Evolutionary conservation across 2,329 filamentous ascomycete genomes (phyloP).

Genomic region (Helminthosporium solani): DNA sequence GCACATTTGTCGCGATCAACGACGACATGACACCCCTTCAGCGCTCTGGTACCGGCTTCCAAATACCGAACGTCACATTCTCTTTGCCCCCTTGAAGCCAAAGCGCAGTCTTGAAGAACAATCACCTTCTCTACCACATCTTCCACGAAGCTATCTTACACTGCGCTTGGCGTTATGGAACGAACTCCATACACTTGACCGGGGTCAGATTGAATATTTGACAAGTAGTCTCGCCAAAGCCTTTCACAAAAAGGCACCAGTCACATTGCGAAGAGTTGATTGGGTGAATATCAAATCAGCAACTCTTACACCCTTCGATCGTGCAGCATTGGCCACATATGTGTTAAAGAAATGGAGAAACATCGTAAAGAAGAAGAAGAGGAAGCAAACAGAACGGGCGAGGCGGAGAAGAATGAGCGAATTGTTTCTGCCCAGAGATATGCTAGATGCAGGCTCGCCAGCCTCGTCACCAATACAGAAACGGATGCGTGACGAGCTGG

Average conservation of each 20-base stretch:
- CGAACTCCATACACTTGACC: slow-evolving; percentile 17
- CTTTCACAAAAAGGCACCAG: slow-evolving; percentile 26
- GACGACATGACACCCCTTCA: slow-evolving; percentile 30
- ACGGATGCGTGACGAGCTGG: slow-evolving; percentile 16
- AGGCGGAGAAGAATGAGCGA: slow-evolving; percentile 12
- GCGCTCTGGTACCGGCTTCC: slow-evolving; percentile 27
- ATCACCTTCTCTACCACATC: slow-evolving; percentile 6
- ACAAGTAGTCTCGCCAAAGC: slow-evolving; percentile 28
- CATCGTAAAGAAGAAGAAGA: slow-evolving; percentile 19
- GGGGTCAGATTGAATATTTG: slow-evolving; percentile 33
- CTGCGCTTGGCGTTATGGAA: slow-evolving; percentile 33
- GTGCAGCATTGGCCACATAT: slow-evolving; percentile 26
- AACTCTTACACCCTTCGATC: slow-evolving; percentile 27
- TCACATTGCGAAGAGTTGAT: slow-evolving; percentile 34
- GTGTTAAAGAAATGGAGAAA: slow-evolving; percentile 34
- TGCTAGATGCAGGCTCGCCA: slow-evolving; percentile 5
- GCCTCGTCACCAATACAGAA: slow-evolving; percentile 15
- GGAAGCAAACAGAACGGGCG: slow-evolving; percentile 14
- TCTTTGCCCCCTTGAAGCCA: slow-evolving; percentile 29
- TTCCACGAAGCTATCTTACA: slow-evolving; percentile 31
- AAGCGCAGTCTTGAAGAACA: slow-evolving; percentile 2
- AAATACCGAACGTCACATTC: slow-evolving; percentile 32
- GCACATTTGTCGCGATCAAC: slow-evolving; percentile 25
- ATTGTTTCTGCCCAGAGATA: not conserved
- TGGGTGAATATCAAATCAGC: slow-evolving; percentile 34